phyloP scores from a whole-genome alignment of 2,329 filamentous ascomycete genomes.

The Cytospora piceicola region DNA sequence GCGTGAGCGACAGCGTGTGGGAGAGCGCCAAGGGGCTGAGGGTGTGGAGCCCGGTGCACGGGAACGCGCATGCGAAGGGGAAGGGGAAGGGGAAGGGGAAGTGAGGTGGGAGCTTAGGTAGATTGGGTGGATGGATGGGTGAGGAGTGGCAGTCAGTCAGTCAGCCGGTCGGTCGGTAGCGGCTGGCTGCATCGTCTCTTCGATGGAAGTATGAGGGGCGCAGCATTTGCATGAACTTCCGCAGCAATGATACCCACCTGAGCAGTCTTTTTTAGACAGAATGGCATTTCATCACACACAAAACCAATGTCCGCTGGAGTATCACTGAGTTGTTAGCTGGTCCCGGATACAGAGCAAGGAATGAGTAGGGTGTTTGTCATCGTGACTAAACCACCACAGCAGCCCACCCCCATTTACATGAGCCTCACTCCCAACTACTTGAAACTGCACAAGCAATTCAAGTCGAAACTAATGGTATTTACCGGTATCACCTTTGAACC shows the following conservation, averaged over 20 bases:
- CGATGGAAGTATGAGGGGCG: neutral
- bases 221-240: slow-evolving; percentile 12
- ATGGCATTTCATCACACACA: neutral
- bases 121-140: neutral
- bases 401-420: neutral
- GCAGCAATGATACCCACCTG: slow-evolving; percentile 20
- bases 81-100: slow-evolving; percentile 34
- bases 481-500: neutral
- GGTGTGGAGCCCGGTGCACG: slow-evolving; percentile 34
- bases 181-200: neutral
- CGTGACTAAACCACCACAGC: neutral
- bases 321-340: neutral
- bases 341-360: neutral
- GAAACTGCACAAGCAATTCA: neutral
- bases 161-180: too few relatives aligned
- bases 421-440: neutral
- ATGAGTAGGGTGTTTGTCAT: neutral
- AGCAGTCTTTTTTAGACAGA: neutral
- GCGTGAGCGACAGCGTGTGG: slow-evolving; percentile 77
- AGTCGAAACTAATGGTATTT: neutral
- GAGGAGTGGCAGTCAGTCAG: too few relatives aligned
- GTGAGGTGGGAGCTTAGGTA: neutral
- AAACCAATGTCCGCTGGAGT: neutral
- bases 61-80: slow-evolving; percentile 1
- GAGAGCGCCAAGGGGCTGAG: slow-evolving; percentile 61